Percentiles rank a stretch among this genome's conserved stretches.
phyloP scores from a whole-genome alignment of 2,329 filamentous ascomycete species.

The Talaromyces sp. region DNA sequence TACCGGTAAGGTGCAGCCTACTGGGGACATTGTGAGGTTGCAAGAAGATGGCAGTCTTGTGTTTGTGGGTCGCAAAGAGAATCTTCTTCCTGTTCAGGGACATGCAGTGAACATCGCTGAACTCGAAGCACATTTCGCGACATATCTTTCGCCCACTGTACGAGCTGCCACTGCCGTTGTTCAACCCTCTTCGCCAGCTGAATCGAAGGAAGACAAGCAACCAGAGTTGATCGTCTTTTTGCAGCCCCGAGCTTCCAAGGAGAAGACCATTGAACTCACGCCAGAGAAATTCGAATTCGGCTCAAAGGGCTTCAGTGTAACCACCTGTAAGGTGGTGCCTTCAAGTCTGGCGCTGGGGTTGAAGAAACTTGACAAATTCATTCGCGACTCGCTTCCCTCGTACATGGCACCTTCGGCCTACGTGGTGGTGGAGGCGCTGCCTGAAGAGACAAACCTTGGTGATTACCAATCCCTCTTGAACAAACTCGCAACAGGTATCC shows the following conservation, averaged over 20 bases:
- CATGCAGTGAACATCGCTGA: constrained; percentile 45
- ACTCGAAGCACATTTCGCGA: constrained; percentile 43
- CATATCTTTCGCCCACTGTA: constrained; percentile 35
- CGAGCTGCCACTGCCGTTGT: constrained; percentile 34
- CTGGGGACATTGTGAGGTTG: constrained; percentile 37
- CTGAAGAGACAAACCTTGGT: constrained; percentile 25
- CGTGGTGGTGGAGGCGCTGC: constrained; percentile 45
- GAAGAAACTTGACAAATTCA: constrained; percentile 48
- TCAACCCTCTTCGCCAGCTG: constrained; percentile 15
- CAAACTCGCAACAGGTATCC: constrained; percentile 29
- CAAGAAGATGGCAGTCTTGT: constrained; percentile 31
- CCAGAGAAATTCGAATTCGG: constrained; percentile 26
- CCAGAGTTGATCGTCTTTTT: constrained; percentile 35
- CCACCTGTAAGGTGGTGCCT: constrained; percentile 29
- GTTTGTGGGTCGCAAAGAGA: constrained; percentile 39
- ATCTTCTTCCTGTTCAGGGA: constrained; percentile 37
- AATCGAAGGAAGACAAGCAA: constrained; percentile 13
- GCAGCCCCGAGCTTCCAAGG: constrained; percentile 31
- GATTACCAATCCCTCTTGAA: constrained; percentile 35
- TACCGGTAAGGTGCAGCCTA: constrained; percentile 31
- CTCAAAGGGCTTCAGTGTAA: constrained; percentile 14
- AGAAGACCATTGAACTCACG: constrained; percentile 32
- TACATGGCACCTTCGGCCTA: constrained; percentile 51
- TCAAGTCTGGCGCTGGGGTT: constrained; percentile 37
- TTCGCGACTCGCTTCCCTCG: constrained; percentile 47